phyloP scores from a whole-genome alignment of 208 protist species.

The Strigomonas culicis region DNA sequence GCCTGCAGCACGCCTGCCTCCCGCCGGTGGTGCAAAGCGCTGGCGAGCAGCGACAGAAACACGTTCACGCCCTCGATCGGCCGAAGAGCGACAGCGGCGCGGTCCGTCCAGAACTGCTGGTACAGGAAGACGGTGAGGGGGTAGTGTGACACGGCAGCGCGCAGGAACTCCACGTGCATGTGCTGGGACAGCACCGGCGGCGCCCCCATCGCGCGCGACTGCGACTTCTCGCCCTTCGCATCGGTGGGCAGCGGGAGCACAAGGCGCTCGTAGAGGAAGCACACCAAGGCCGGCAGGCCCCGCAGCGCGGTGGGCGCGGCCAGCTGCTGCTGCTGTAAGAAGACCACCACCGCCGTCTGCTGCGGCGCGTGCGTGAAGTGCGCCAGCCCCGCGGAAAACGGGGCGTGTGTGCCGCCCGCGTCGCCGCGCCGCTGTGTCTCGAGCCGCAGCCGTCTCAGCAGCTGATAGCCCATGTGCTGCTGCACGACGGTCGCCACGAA shows the following conservation, averaged over 20 bases:
- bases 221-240: neutral
- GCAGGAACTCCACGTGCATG: constrained; percentile 47
- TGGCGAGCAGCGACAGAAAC: constrained; percentile 63
- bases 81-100: no score
- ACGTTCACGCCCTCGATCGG: constrained; percentile 55
- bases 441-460: constrained; percentile 23
- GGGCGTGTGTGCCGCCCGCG: neutral
- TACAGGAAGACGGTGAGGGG: constrained; percentile 35
- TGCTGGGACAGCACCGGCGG: constrained; percentile 34
- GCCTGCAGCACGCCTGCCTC: constrained; percentile 38
- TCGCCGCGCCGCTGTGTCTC: neutral
- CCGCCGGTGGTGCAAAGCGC: constrained; percentile 24
- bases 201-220: neutral
- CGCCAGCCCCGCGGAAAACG: neutral
- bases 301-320: neutral
- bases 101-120: constrained; percentile 41
- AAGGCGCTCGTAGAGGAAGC: constrained; percentile 18
- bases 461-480: constrained; percentile 25
- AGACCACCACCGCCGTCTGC: no score
- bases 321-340: constrained; percentile 7
- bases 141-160: constrained; percentile 35
- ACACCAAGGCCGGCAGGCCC: constrained; percentile 18
- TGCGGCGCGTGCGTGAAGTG: no score
- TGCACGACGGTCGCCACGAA: no score
- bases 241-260: neutral